Conservation (phyloP, 495 filamentous ascomycete species). For the Usnea hakonensis region DNA sequence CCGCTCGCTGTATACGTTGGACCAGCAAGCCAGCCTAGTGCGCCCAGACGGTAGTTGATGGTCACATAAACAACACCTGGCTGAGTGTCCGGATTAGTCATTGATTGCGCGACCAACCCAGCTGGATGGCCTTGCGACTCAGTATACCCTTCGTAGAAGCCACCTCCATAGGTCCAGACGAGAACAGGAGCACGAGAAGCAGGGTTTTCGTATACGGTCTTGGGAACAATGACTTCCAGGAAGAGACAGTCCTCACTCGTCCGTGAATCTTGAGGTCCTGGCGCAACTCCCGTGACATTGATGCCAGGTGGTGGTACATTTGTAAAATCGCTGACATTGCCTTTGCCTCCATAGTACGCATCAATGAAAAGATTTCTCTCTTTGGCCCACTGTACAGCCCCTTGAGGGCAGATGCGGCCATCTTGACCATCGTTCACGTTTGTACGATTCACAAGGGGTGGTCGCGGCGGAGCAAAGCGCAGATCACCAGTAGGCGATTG, state of each 20-base stretch:
- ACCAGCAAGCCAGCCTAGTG: background rate
- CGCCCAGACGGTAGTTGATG: conserved; percentile 46
- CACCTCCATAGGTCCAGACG: conserved; percentile 54
- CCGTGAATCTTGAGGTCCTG: conserved; percentile 32
- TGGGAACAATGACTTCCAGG: conserved; percentile 43
- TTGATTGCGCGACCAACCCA: conserved; percentile 38
- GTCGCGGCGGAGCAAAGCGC: conserved; percentile 42
- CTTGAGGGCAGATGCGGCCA: conserved; percentile 43
- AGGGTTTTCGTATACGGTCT: conserved; percentile 31
- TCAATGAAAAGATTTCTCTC: too few relatives aligned
- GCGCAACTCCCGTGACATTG: too few relatives aligned
- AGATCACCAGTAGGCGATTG: conserved; percentile 45
- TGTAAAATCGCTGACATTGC: too few relatives aligned
- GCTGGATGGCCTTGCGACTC: conserved; percentile 36
- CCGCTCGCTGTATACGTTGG: too few relatives aligned
- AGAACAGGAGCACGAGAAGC: conserved; percentile 39
- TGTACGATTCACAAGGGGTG: conserved; percentile 26
- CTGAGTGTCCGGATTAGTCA: conserved; percentile 17
- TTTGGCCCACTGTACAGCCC: too few relatives aligned
- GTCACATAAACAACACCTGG: conserved; percentile 49
- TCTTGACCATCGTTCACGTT: conserved; percentile 36
- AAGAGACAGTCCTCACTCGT: conserved; percentile 51
- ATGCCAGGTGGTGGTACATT: too few relatives aligned
- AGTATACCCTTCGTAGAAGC: conserved; percentile 38
- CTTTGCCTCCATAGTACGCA: too few relatives aligned